Evolutionary conservation across 1,139 yeast genomes (phyloP).

Genomic region (Saccharomyces hybrid): DNA sequence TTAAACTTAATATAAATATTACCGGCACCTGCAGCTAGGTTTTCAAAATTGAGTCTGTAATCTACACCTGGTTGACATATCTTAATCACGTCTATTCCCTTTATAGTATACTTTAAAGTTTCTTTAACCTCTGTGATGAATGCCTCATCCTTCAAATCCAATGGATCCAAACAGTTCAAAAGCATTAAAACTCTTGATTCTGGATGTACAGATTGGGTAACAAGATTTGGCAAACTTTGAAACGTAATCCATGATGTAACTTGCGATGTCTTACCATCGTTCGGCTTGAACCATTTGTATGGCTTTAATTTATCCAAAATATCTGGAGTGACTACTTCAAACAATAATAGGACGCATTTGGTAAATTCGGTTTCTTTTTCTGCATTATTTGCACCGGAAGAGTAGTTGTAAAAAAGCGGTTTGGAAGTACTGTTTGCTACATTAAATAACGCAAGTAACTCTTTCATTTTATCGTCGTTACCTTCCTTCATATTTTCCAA

Average conservation of each 20-base stretch:
- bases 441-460: not conserved
- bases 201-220: slow-evolving; percentile 9
- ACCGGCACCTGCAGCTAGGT: slow-evolving; percentile 50
- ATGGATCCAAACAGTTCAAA: slow-evolving; percentile 57
- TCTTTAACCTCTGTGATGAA: slow-evolving; percentile 44
- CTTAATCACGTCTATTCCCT: slow-evolving; percentile 46
- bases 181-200: slow-evolving; percentile 55
- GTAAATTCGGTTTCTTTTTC: slow-evolving; percentile 7
- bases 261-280: slow-evolving; percentile 18
- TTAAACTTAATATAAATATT: slow-evolving; percentile 63
- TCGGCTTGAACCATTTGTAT: slow-evolving; percentile 22
- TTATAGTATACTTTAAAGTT: slow-evolving; percentile 50
- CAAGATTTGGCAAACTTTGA: slow-evolving; percentile 28
- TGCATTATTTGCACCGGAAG: not conserved
- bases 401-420: slow-evolving; percentile 1
- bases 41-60: slow-evolving; percentile 38
- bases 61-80: slow-evolving; percentile 63
- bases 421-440: not conserved
- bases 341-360: slow-evolving; percentile 3
- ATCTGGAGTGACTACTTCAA: slow-evolving; percentile 2
- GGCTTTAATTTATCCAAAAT: slow-evolving; percentile 3
- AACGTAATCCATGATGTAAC: slow-evolving; percentile 23
- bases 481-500: not conserved
- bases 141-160: slow-evolving; percentile 50
- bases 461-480: slow-evolving; percentile 9